phyloP scores from a whole-genome alignment of 164 flowering plant species.

The Cinnamomum chago region DNA sequence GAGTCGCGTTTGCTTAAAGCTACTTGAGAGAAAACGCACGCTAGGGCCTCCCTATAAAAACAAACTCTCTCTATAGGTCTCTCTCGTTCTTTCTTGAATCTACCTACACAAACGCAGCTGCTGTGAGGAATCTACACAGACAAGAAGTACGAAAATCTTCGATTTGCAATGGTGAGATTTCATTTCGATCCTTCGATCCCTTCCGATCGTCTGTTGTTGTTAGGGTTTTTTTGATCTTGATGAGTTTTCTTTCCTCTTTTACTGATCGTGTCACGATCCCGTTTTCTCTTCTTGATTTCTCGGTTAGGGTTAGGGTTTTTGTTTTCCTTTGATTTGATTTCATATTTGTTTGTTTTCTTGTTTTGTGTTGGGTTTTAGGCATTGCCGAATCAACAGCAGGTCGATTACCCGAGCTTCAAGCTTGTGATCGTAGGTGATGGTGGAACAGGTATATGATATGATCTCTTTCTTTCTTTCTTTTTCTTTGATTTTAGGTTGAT shows the following conservation, averaged over 20 bases:
- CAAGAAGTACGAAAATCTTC: neutral
- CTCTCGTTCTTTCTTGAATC: neutral
- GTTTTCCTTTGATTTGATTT: neutral
- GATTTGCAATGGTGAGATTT: conserved; percentile 1
- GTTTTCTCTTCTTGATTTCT: neutral
- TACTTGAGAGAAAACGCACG: neutral
- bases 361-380: conserved; percentile 5
- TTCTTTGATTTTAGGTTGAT: neutral
- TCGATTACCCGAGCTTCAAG: conserved; percentile 31
- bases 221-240: no score
- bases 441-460: conserved; percentile 14
- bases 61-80: neutral
- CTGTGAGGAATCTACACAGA: neutral
- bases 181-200: neutral
- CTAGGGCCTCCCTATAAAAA: neutral
- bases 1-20: conserved; percentile 23
- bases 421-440: conserved; percentile 32
- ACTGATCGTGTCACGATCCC: neutral
- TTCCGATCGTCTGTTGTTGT: neutral
- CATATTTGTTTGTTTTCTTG: neutral
- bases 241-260: neutral
- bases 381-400: conserved; percentile 20
- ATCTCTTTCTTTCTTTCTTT: neutral
- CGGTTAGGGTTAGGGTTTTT: neutral
- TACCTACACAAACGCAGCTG: neutral